Conservation (phyloP, 129 eudicot species). For the Centaurea solstitialis region DNA sequence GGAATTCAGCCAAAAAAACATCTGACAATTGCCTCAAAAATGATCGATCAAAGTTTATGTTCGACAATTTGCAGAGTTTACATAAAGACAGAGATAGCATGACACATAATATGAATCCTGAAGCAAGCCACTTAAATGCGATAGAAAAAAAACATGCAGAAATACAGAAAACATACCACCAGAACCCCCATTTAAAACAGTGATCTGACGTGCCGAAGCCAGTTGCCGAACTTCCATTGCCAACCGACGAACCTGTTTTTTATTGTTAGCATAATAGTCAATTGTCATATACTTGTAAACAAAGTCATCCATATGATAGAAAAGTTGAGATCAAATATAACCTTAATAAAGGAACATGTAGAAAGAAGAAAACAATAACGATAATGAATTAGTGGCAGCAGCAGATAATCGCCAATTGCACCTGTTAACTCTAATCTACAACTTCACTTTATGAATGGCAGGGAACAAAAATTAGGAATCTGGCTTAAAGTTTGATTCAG, state of each 20-base stretch:
- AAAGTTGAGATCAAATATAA: neutral
- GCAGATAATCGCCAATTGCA: neutral
- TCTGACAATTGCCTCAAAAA: neutral
- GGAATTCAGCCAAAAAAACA: neutral
- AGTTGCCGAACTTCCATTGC: conserved; percentile 75
- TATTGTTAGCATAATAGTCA: neutral
- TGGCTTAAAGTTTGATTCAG: neutral
- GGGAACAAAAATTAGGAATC: neutral
- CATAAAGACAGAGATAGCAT: neutral
- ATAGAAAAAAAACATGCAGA: neutral
- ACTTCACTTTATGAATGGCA: neutral
- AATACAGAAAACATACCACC: conserved; percentile 24
- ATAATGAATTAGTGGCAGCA: neutral
- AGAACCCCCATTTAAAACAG: conserved; percentile 63
- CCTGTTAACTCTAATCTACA: neutral
- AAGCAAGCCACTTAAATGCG: neutral
- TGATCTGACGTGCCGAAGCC: conserved; percentile 56
- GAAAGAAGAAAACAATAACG: neutral
- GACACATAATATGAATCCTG: neutral
- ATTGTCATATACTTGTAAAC: neutral
- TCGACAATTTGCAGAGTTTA: neutral
- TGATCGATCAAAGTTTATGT: neutral
- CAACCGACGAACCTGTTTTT: conserved; percentile 61
- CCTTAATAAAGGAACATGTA: neutral
- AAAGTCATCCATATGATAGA: neutral